Conservation (phyloP, 305 asterid genomes). For the Fraxinus angustifolia region DNA sequence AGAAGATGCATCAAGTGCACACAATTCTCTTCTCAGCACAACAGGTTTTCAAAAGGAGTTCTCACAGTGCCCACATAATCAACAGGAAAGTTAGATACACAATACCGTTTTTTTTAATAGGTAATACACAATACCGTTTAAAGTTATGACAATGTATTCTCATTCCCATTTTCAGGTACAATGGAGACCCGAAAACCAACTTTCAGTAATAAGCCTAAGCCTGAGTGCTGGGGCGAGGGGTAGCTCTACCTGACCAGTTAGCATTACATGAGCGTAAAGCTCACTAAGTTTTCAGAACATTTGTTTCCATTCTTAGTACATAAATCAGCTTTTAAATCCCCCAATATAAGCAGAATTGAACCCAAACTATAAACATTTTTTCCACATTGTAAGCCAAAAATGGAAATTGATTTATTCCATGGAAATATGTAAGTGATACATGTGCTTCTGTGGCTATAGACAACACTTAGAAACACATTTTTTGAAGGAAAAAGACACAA, state of each 20-base stretch:
- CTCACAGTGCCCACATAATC: neutral
- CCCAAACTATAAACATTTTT: neutral
- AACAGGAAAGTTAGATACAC: neutral
- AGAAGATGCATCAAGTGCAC: slow-evolving; percentile 7
- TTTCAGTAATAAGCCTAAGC: neutral
- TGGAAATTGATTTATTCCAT: neutral
- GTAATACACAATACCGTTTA: neutral
- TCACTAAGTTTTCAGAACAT: neutral
- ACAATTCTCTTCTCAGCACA: slow-evolving; percentile 6
- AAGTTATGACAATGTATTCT: neutral
- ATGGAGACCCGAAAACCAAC: neutral
- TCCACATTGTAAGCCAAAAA: neutral
- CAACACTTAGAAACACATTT: neutral
- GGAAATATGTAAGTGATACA: neutral
- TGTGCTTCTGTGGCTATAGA: neutral
- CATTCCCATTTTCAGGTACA: neutral
- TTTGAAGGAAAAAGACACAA: neutral
- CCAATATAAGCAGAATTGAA: neutral
- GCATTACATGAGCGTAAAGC: neutral
- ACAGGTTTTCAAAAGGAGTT: neutral
- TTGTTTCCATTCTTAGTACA: neutral
- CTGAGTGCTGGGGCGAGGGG: neutral
- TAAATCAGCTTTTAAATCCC: neutral
- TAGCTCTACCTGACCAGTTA: neutral
- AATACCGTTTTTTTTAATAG: no score